Evolutionary conservation across 202 grass and related monocot genomes (phyloP), one percentile per base, ranked within the genome.

Genomic region (Schoenoplectus tabernaemontani): DNA sequence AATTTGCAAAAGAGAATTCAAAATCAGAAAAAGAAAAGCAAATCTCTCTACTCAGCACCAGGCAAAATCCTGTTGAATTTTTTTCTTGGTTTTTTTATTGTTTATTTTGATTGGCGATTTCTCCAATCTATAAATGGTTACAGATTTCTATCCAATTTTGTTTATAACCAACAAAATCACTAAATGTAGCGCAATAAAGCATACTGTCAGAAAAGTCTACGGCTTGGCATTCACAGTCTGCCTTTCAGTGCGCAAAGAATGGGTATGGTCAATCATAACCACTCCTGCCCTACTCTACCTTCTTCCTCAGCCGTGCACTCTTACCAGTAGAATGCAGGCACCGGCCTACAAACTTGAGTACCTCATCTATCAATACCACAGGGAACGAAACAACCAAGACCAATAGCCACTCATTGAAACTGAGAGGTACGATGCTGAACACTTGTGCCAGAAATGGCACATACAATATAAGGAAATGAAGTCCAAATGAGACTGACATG

Each of bases 381-480:
- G 91, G 91, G 0, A 97, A 78, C 0, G 95, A 88, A 20, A 98
- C 95, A 4, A 83, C 83, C 81, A 98, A 56, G 0, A 98, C 95
- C 71, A 98, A 78, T 9, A 94, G 83, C 91, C 95, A 98, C 74
- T 98, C 95, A 9, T 98, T 94, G 60, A 98, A 64, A 83, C 91
- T 95, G 44, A 98, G 91, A 0, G 91, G 95, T 15, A 98, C 95
- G 0, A 98, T 98, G 37, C 91, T 91, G 2, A 98, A 98, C 38
- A 98, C 91, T 39, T 80, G 78, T 0, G 95, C 89, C 0, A 98
- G 89, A 87, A 98, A 87, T 0, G 91, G 95, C 56, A 98, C 95
- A 2, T 98, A 98, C 19, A 98, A 83, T 83, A 98, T 98, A 59
- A 98, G 79, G 86, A 95, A 98, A 69, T 98, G 95, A 23, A 98